Evolutionary conservation across 129 eudicot genomes (phyloP), one percentile per base, ranked within the genome.

Genomic region (Lactuca sativa): DNA sequence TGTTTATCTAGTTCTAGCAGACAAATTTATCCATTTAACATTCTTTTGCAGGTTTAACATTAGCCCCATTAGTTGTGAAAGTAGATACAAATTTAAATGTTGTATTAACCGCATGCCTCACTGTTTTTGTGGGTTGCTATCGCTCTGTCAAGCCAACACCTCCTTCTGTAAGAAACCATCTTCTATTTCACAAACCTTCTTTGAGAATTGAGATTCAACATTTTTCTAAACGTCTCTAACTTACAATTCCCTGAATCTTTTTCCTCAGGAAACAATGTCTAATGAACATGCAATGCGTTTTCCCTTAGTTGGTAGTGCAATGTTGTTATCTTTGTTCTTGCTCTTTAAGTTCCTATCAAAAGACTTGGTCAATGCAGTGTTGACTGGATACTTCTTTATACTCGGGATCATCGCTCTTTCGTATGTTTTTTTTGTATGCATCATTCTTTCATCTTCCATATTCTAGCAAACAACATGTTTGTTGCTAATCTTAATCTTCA

Each of bases 221-320:
- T 25, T 25, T 25, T 25, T 25, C 53, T 52, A 4, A 4, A 4
- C n/a, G n/a, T 55, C 49, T 67, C n/a, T 59, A 38, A 74, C 12
- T 56, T 36, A 41, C 61, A 43, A 25, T 76, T 18, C 0, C 31
- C 53, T 49, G 30, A 32, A 34, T 71, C 15, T 54, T n/a, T 64
- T 66, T 56, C 41, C 60, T 74, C 81, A 93, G 98, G 92, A 93
- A 86, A 86, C 96, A 8, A 86, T 86, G 96, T 89, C 98, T 58
- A 92, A 84, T 33, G 97, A 92, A 76, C 97, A 92, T 74, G 97
- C 97, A n/a, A 92, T 92, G 97, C 86, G 97, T 33, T 92, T 92
- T 56, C 97, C 97, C 17, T 84, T 92, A 78, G 95, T 92, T 67
- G 97, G 96, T 48, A 92, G 97, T 69, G 97, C 97, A 43, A 86